Evolutionary conservation across 2,329 filamentous ascomycete species (phyloP), one percentile per base, ranked within the genome.

Genomic region (Botrytis pseudocinerea): DNA sequence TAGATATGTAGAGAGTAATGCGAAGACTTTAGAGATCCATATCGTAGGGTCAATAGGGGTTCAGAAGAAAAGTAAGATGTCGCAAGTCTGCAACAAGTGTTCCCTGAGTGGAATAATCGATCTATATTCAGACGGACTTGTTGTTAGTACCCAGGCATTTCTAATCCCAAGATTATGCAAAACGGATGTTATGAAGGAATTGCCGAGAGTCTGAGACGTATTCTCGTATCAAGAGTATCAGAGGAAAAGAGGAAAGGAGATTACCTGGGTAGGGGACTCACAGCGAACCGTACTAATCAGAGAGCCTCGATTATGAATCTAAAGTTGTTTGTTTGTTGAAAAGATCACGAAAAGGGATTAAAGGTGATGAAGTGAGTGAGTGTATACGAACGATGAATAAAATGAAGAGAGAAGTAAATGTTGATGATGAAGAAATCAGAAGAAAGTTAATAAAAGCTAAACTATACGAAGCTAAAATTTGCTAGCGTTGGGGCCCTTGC

Each of bases 391-490:
- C 4, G 35, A 62, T 54, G 28, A 57, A 57, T 57, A 28, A 57
- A 28, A 63, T 44, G 40, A 4, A 63, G 61, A 63, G n/a, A 44
- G 22, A 18, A 62, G 16, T 63, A 44, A 63, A 63, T 28, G 38
- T 35, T 32, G 25, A 32, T 57, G 20, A 54, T 20, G 32, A 32
- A 28, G 32, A 42, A n/a, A 44, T 4, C 38, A n/a, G 4, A 40
- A 62, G 38, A 68, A 28, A 22, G 32, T 28, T 25, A 64, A 64
- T 28, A 70, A 35, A 70, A 42, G 32, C 42, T 28, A 22, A 35
- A 64, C 51, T 70, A 28, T 64, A 64, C 69, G 35, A 25, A 70
- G 32, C 44, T 64, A 64, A 70, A 70, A 64, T 35, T 35, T 64
- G 59, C 59, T 64, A 70, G 59, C 57, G 69, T 46, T 20, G 28